Conservation (phyloP, 257 asterid genomes). For the Solanum appendiculatum region DNA sequence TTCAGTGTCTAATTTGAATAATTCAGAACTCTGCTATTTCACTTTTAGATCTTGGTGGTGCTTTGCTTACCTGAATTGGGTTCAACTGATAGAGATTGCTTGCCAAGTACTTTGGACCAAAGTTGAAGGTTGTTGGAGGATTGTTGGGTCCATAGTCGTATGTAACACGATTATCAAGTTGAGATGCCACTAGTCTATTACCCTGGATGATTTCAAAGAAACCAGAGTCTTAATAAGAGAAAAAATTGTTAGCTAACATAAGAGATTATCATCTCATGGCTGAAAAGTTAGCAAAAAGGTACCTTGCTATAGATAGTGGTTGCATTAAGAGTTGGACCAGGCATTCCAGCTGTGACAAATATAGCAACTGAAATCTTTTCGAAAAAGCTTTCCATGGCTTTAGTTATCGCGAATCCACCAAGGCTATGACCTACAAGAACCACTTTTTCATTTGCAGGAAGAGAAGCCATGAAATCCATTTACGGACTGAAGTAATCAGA, state of each 20-base stretch:
- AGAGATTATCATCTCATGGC: not conserved
- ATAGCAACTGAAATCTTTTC: constrained; percentile 13
- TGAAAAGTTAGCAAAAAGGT: not conserved
- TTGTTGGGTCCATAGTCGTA: constrained; percentile 13
- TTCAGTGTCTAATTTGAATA: not conserved
- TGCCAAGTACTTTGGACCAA: constrained; percentile 14
- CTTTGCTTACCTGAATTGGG: constrained; percentile 13
- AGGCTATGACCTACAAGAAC: constrained; percentile 24
- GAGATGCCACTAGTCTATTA: not conserved
- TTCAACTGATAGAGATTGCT: constrained; percentile 9
- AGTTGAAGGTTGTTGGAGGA: constrained; percentile 9
- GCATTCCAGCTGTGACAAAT: constrained; percentile 20
- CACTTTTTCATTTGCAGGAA: constrained; percentile 14
- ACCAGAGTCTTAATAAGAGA: not conserved
- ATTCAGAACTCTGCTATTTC: not conserved
- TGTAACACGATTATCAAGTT: not conserved
- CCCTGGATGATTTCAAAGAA: not conserved
- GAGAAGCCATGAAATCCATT: constrained; percentile 18
- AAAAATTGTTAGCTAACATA: not conserved
- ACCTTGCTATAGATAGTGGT: constrained; percentile 9
- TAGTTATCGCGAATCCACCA: constrained; percentile 21
- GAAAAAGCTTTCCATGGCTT: constrained; percentile 30
- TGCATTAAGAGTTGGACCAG: constrained; percentile 6
- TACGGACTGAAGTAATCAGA: constrained; percentile 18
- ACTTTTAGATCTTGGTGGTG: not conserved